phyloP scores from a whole-genome alignment of 495 filamentous ascomycete species.

The Mycothermus thermophilus region DNA sequence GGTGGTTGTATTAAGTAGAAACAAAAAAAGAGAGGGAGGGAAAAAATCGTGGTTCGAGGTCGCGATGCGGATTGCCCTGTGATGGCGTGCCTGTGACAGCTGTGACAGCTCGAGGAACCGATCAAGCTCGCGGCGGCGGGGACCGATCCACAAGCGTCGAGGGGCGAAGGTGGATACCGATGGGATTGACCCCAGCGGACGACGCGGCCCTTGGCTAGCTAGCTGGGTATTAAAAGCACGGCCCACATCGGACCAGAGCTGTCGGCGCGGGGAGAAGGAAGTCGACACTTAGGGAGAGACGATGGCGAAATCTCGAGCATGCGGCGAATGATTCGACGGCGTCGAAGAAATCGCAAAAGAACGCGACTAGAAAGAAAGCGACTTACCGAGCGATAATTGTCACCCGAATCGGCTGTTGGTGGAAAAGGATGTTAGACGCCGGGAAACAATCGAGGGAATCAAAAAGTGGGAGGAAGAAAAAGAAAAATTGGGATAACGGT shows the following conservation, averaged over 20 bases:
- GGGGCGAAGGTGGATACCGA: slow-evolving; percentile 3
- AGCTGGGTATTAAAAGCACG: too few relatives aligned
- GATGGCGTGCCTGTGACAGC: neutral
- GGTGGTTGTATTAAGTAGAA: too few relatives aligned
- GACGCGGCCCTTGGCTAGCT: neutral
- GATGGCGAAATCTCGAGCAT: too few relatives aligned
- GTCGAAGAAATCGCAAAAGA: neutral
- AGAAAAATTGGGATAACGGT: slow-evolving; percentile 1
- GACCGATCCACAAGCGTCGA: slow-evolving; percentile 1
- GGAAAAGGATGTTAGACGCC: slow-evolving; percentile 27
- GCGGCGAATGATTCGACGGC: too few relatives aligned
- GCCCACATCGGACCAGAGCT: slow-evolving; percentile 5
- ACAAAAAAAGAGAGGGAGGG: too few relatives aligned
- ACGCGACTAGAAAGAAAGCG: neutral
- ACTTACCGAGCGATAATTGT: slow-evolving; percentile 41
- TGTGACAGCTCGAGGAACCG: neutral
- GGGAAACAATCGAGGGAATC: slow-evolving; percentile 9
- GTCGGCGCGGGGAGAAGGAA: neutral
- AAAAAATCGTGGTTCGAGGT: too few relatives aligned
- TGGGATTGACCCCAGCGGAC: slow-evolving; percentile 3
- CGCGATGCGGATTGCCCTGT: too few relatives aligned
- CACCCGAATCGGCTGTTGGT: slow-evolving; percentile 36
- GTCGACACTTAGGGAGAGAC: too few relatives aligned
- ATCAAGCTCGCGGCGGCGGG: slow-evolving; percentile 1
- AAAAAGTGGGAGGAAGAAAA: slow-evolving; percentile 10